phyloP scores from a whole-genome alignment of 2,329 filamentous ascomycete species.

The Phyllosticta capitalensis region DNA sequence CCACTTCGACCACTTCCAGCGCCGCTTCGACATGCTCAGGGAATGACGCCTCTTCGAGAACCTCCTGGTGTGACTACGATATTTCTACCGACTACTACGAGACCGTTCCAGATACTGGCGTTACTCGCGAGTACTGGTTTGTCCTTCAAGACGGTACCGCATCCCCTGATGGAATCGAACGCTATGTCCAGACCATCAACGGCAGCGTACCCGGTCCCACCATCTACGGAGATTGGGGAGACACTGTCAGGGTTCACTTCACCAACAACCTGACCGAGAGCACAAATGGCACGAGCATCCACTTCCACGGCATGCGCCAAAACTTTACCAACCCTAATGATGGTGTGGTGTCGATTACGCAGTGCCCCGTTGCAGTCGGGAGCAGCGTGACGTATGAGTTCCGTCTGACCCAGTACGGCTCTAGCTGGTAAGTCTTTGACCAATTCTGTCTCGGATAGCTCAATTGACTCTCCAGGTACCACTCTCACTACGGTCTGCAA shows the following conservation, averaged over 20 bases:
- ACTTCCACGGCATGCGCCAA: constrained; percentile 55
- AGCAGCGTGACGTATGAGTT: constrained; percentile 43
- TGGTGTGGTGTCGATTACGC: constrained; percentile 42
- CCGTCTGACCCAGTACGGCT: constrained; percentile 35
- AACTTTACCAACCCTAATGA: constrained; percentile 46
- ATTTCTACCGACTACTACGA: constrained; percentile 45
- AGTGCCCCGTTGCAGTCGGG: constrained; percentile 23
- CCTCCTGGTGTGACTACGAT: constrained; percentile 40
- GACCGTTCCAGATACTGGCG: constrained; percentile 42
- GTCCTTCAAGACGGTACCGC: constrained; percentile 42
- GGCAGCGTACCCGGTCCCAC: constrained; percentile 8
- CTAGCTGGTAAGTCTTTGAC: constrained; percentile 10
- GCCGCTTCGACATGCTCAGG: constrained; percentile 5
- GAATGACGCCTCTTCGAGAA: constrained; percentile 1
- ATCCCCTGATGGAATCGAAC: constrained; percentile 48
- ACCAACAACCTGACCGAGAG: constrained; percentile 39
- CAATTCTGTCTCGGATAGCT: background rate
- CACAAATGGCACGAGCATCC: constrained; percentile 50
- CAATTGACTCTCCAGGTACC: constrained; percentile 13
- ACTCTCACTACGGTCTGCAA: constrained; percentile 22
- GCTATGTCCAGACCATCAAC: constrained; percentile 11
- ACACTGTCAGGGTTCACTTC: constrained; percentile 36
- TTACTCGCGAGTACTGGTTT: constrained; percentile 47
- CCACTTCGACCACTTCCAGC: background rate
- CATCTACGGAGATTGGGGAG: constrained; percentile 32